These are phyloP conservation scores for Neckera pumila DNA, from an alignment of 225 moss, liverwort and hornwort genomes.

Conservation along the genomic window DNA sequence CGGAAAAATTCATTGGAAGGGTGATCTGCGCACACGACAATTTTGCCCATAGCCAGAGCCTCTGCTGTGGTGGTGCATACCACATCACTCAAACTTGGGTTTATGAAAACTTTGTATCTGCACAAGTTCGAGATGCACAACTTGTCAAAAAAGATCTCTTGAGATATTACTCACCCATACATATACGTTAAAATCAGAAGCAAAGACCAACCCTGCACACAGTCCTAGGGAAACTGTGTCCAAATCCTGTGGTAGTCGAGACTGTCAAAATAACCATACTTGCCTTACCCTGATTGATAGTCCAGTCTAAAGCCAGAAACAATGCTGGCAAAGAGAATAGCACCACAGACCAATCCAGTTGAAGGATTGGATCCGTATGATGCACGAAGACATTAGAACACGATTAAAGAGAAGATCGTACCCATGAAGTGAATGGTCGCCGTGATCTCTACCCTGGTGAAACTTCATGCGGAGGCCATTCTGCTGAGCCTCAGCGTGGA, in stretches of 20 bases:
- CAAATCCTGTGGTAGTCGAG: background rate
- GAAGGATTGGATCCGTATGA: background rate
- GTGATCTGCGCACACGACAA: conserved; percentile 90
- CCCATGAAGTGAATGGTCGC: conserved; percentile 79
- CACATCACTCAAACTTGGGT: conserved; percentile 95
- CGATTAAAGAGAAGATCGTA: conserved; percentile 8
- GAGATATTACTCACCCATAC: background rate
- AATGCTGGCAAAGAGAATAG: background rate
- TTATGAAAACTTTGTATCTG: conserved; percentile 99
- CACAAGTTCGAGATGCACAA: conserved; percentile 1
- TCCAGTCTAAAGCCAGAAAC: background rate
- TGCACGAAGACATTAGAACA: background rate
- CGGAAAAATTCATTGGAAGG: conserved; percentile 97
- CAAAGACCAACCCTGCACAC: background rate
- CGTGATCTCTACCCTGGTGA: conserved; percentile 86
- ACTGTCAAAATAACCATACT: background rate
- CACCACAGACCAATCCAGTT: background rate
- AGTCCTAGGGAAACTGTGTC: background rate
- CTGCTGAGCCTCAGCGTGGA: conserved; percentile 64
- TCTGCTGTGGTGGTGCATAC: conserved; percentile 99
- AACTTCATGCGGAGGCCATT: conserved; percentile 75
- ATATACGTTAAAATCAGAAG: background rate
- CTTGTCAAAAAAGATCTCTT: background rate
- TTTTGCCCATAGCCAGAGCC: conserved; percentile 98
- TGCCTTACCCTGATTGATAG: background rate